These are phyloP conservation scores for Ambrosiella xylebori DNA, from an alignment of 2,329 filamentous ascomycete genomes.

Conservation along the genomic window DNA sequence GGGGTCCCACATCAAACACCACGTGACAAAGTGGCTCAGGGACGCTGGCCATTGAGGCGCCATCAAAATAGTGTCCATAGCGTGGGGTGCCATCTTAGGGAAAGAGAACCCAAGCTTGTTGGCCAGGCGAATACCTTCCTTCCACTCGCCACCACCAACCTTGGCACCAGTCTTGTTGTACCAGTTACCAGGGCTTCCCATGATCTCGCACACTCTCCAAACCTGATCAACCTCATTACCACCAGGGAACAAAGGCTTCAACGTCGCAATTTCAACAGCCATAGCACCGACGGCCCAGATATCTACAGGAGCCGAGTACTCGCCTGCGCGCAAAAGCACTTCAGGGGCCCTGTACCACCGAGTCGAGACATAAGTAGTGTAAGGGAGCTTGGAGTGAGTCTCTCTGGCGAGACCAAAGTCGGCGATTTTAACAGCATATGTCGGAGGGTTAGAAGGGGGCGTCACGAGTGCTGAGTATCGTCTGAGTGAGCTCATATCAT, in stretches of 20 bases:
- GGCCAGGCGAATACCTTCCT: conserved; percentile 78
- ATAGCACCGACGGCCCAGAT: conserved; percentile 98
- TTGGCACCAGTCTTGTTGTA: conserved; percentile 77
- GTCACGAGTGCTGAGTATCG: conserved; percentile 88
- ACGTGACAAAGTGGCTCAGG: conserved; percentile 84
- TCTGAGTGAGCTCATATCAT: conserved; percentile 69
- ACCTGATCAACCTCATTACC: conserved; percentile 98
- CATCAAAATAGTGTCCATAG: conserved; percentile 86
- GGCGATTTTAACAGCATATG: conserved; percentile 94
- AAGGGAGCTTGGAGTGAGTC: conserved; percentile 88
- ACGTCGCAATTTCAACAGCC: conserved; percentile 91
- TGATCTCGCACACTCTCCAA: conserved; percentile 96
- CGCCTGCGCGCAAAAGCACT: conserved; percentile 78
- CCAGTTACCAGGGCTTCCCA: conserved; percentile 98
- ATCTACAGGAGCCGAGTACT: conserved; percentile 94
- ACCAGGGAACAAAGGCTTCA: conserved; percentile 93
- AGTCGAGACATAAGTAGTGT: conserved; percentile 96
- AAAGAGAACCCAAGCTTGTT: conserved; percentile 97
- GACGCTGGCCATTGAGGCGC: conserved; percentile 80
- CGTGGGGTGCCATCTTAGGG: conserved; percentile 96
- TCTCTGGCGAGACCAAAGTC: conserved; percentile 96
- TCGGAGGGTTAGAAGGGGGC: conserved; percentile 80
- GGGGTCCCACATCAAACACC: conserved; percentile 98
- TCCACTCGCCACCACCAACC: conserved; percentile 93
- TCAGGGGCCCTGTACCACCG: conserved; percentile 96